Evolutionary conservation across 345 rosid genomes (phyloP), one percentile per base, ranked within the genome.

Genomic region (Eucalyptus sp.): DNA sequence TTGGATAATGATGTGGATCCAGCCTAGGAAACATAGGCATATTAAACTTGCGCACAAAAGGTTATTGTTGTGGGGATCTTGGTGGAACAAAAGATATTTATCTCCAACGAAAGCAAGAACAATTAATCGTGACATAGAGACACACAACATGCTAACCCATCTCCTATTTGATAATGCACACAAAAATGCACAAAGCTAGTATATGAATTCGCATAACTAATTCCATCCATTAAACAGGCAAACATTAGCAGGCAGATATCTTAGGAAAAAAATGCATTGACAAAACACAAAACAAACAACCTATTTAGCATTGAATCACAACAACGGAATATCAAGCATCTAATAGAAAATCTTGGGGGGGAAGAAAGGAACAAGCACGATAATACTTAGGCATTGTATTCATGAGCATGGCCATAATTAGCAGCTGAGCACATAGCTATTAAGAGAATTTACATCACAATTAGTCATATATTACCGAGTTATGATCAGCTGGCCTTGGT

Each of bases 401-500:
- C 87, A 31, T 10, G 14, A 85, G 25, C 2, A 13, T 48, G 87
- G 56, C 20, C 51, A 48, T 46, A 49, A 85, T 20, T 18, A 46
- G 33, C 48, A 20, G 29, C 48, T 20, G 64, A 33, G 29, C 27
- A 54, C 24, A 29, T 25, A 50, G 29, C 62, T 8, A 16, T 49
- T 13, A 22, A 54, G 10, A 52, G 66, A 56, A 86, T 51, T 50
- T 52, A 33, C 62, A 43, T 50, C n/a, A 20, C n/a, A 54, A 14
- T 31, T 25, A 91, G 97, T 94, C 52, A 96, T 96, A 94, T 97
- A 41, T 76, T 93, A 97, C 99, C 20, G 95, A 91, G 86, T 92
- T 95, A 92, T 97, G 99, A 91, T 96, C 99, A 83, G 99, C 98
- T 86, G 99, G 99, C 93, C 99, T 92, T n/a, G 98, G 95, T 87